Evolutionary conservation across 1,139 yeast species (phyloP).

Genomic region (Hemisphaericaspora subhashii): DNA sequence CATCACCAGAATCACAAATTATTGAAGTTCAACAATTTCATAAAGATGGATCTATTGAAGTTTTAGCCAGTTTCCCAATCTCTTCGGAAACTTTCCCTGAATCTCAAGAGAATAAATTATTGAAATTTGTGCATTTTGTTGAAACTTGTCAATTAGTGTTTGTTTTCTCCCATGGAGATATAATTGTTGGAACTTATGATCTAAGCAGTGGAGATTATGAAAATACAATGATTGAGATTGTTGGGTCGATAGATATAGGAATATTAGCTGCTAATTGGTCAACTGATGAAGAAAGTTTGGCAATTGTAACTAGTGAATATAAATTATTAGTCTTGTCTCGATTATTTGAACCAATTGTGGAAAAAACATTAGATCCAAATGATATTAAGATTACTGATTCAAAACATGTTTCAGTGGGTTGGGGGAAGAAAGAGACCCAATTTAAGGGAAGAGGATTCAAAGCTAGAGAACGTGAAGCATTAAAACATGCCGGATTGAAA

Average conservation of each 20-base stretch:
- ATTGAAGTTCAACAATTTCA: constrained; percentile 54
- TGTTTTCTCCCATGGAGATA: constrained; percentile 67
- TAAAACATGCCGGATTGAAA: constrained; percentile 63
- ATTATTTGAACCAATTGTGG: constrained; percentile 77
- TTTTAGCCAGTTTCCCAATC: constrained; percentile 58
- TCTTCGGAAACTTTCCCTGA: constrained; percentile 12
- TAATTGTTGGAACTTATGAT: constrained; percentile 63
- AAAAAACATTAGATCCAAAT: constrained; percentile 53
- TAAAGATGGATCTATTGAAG: constrained; percentile 54
- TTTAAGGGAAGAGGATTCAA: constrained; percentile 92
- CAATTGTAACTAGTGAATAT: constrained; percentile 62
- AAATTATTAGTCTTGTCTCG: constrained; percentile 71
- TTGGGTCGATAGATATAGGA: constrained; percentile 82
- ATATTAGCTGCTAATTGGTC: constrained; percentile 82
- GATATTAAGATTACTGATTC: constrained; percentile 65
- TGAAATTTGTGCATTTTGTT: constrained; percentile 63
- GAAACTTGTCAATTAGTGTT: constrained; percentile 63
- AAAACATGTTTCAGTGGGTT: constrained; percentile 93
- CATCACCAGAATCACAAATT: constrained; percentile 57
- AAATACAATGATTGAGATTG: constrained; percentile 63
- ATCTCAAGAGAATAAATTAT: constrained; percentile 16
- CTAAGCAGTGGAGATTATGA: constrained; percentile 40
- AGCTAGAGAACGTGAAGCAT: constrained; percentile 71
- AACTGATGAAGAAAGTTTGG: constrained; percentile 84
- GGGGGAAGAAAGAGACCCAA: constrained; percentile 98